A percentile compares a stretch with the other conserved stretches of the same genome.
Conservation (phyloP, 2,329 filamentous ascomycete species). For the Albifimbria verrucaria region DNA sequence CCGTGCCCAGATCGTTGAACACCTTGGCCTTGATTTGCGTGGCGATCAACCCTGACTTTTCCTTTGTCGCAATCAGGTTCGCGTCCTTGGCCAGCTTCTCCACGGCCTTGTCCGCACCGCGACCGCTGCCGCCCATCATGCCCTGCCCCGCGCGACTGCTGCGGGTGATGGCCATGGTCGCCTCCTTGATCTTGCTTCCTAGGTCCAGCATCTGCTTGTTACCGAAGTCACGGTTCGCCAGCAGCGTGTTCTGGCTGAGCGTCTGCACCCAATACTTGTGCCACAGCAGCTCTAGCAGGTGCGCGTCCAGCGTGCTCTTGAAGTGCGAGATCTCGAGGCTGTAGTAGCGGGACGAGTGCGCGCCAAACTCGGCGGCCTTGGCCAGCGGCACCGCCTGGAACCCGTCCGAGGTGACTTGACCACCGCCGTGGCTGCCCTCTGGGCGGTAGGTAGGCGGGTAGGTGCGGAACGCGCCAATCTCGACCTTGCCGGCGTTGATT, state of each 20-base stretch:
- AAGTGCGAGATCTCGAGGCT: conserved; percentile 87
- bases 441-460: conserved; percentile 56
- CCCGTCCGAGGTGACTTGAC: conserved; percentile 42
- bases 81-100: conserved; percentile 59
- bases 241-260: conserved; percentile 82
- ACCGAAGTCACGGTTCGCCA: conserved; percentile 89
- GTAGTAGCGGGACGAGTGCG: conserved; percentile 89
- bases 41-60: conserved; percentile 60
- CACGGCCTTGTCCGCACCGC: conserved; percentile 43
- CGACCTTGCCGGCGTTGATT: conserved; percentile 89
- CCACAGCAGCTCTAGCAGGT: conserved; percentile 86
- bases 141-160: conserved; percentile 21
- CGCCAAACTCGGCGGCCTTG: conserved; percentile 94
- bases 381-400: conserved; percentile 81
- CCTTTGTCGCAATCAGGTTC: conserved; percentile 59
- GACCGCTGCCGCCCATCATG: conserved; percentile 18
- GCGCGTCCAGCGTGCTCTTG: conserved; percentile 86
- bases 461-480: conserved; percentile 95
- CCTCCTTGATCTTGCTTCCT: conserved; percentile 74
- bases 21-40: conserved; percentile 61
- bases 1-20: conserved; percentile 44
- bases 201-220: conserved; percentile 91
- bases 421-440: conserved; percentile 59
- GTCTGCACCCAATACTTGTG: conserved; percentile 99
- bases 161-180: conserved; percentile 35